Evolutionary conservation across 2,329 filamentous ascomycete species (phyloP).

Genomic region (Aspergillus puulaauensis): DNA sequence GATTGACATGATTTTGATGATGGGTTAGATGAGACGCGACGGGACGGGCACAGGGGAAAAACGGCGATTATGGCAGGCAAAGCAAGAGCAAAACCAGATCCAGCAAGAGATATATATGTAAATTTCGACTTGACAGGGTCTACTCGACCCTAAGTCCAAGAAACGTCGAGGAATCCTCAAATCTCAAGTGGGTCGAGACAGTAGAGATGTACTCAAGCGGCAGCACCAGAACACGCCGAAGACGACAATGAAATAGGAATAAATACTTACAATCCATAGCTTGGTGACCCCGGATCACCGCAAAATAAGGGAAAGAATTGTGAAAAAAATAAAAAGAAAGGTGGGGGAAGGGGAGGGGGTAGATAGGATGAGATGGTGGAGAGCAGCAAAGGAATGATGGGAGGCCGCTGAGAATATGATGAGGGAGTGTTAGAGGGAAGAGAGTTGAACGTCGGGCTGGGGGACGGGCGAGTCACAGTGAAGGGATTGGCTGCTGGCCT

Average conservation of each 20-base stretch:
- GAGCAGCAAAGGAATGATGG: constrained; percentile 34
- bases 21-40: constrained; percentile 37
- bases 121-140: constrained; percentile 14
- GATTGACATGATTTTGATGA: constrained; percentile 38
- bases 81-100: constrained; percentile 22
- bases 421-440: constrained; percentile 38
- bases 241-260: constrained; percentile 30
- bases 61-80: constrained; percentile 21
- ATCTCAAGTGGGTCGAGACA: constrained; percentile 39
- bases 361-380: constrained; percentile 28
- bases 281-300: constrained; percentile 48
- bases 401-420: constrained; percentile 29
- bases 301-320: constrained; percentile 33
- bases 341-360: constrained; percentile 18
- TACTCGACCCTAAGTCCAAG: constrained; percentile 17
- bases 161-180: constrained; percentile 24
- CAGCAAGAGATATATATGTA: constrained; percentile 19
- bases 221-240: constrained; percentile 31
- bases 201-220: constrained; percentile 41
- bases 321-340: constrained; percentile 25
- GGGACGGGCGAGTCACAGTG: constrained; percentile 28
- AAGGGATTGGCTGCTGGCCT: constrained; percentile 28
- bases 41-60: constrained; percentile 20
- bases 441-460: constrained; percentile 29
- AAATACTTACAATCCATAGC: constrained; percentile 61